Conservation (phyloP, 495 filamentous ascomycete species). For the Bathelium albidoporum region DNA sequence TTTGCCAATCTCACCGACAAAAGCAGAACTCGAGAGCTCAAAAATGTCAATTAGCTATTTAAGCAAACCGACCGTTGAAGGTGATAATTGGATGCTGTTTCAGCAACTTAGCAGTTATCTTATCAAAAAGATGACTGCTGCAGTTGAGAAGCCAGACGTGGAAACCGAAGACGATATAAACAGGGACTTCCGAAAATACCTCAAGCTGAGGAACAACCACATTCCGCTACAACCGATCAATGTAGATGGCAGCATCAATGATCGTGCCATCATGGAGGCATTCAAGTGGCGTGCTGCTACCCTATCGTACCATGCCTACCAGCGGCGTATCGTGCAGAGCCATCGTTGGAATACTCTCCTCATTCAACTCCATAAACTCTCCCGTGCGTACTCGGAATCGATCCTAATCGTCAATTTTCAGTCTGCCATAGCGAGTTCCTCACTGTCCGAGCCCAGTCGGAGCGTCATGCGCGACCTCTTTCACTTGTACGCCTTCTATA, state of each 20-base stretch:
- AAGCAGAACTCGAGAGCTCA: background rate
- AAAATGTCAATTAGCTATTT: constrained; percentile 25
- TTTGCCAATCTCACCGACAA: too few relatives aligned
- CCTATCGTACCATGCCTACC: constrained; percentile 34
- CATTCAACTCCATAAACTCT: constrained; percentile 37
- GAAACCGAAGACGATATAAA: constrained; percentile 22
- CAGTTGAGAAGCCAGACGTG: constrained; percentile 23
- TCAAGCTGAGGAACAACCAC: constrained; percentile 12
- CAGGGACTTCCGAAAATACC: constrained; percentile 23
- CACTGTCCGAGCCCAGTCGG: constrained; percentile 22
- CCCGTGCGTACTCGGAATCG: constrained; percentile 39
- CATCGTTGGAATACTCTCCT: constrained; percentile 39
- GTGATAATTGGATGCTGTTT: constrained; percentile 47
- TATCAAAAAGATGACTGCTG: constrained; percentile 39
- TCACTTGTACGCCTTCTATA: constrained; percentile 37
- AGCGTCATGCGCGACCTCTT: constrained; percentile 31
- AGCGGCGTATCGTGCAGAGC: constrained; percentile 35
- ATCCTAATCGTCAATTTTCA: constrained; percentile 38
- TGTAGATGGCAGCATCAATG: constrained; percentile 21
- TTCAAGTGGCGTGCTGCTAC: constrained; percentile 37
- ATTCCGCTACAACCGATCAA: constrained; percentile 11
- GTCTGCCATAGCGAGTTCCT: constrained; percentile 23
- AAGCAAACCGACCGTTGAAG: constrained; percentile 42
- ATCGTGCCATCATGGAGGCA: constrained; percentile 32
- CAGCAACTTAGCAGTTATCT: constrained; percentile 40